Evolutionary conservation across 352 stramenopile species (phyloP), one percentile per base, ranked within the genome.

Genomic region (Phytophthora sp.): DNA sequence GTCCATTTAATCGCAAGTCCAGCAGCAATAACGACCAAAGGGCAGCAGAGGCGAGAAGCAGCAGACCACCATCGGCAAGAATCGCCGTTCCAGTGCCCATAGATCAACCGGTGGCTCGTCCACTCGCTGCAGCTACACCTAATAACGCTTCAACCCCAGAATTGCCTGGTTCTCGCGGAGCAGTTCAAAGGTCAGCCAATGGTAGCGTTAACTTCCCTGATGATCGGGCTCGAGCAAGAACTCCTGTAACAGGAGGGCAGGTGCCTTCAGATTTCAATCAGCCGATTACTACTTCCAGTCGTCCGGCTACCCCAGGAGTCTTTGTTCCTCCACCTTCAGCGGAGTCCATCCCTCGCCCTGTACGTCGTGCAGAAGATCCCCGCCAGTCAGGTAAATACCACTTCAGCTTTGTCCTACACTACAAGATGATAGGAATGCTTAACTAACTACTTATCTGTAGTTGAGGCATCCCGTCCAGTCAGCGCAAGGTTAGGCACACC

Each of bases 1-100:
- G 67, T 7, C 85, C 85, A 32, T 95, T 95, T 60, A 66, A 77
- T 48, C 68, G 60, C 39, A 68, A 57, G 26, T 62, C 10, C 43
- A 62, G 23, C 28, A 52, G 57, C 41, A 62, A 18, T 28, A 56
- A 12, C 21, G 62, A 48, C 18, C 37, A 63, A 10, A 54, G 34
- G 39, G 50, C 52, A 23, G 27, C 42, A 26, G 44, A 74, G 17
- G 21, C 37, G 7, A 39, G 30, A 21, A 68, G 28, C 27, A 38
- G 46, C 6, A 65, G 49, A 21, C 46, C 71, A 48, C 45, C 45
- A 1, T 60, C 76, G 24, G 15, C 69, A 58, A 50, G 65, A 50
- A 43, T 11, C 9, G n/a, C 49, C 3, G 32, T 17, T 32, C 18
- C 42, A 35, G 23, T 24, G 9, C 23, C 53, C 20, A 17, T 35